Base-by-base conservation (phyloP, 768 basidiomycete species). In the Pulveroboletus frians region DNA sequence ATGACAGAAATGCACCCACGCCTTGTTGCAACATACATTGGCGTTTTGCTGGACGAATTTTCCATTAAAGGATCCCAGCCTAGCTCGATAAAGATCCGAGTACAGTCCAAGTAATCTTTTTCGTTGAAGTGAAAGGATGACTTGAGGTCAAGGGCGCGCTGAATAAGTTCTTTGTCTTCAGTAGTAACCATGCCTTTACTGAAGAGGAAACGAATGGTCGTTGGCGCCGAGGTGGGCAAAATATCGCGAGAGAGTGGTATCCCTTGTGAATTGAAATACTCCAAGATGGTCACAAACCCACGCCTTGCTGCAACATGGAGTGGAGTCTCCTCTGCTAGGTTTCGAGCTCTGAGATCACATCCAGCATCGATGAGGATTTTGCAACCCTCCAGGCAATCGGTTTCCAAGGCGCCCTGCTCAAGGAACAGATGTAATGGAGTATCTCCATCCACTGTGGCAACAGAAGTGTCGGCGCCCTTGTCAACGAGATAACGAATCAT, bases 291-390 rank as follows among this genome's bases (percentile, higher is more conserved):
- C 9, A 15, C 21, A 5, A 26, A 14, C 7, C 35, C 35, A 3
- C 11, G 5, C n/a, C 4, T 26, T 9, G 45, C 48, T 13, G 43
- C 48, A 23, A 9, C 7, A 3, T 37, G 48, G 3, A 47, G n/a
- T 20, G 52, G 39, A 0, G 52, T 44, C 26, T 55, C 30, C 2
- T 34, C 29, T 0, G 13, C 13, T 1, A 1, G 0, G 21, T 55
- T 54, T 5, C 1, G 17, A 3, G 14, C 11, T 2, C 13, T 2
- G 5, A 17, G 52, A 9, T 34, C 11, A 10, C 44, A 47, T 26
- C 53, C 53, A 10, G 44, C 53, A 8, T 41, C 30, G 5, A 54
- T 2, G 1, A 55, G 52, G 6, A 55, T 18, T 32, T 35, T 9
- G n/a, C 30, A 26, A 36, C 43, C 9, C 3, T 36, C 43, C 10